Percentiles rank a stretch among this genome's conserved stretches.
phyloP scores from a whole-genome alignment of 2,329 filamentous ascomycete species.

The Verticillium isaacii region DNA sequence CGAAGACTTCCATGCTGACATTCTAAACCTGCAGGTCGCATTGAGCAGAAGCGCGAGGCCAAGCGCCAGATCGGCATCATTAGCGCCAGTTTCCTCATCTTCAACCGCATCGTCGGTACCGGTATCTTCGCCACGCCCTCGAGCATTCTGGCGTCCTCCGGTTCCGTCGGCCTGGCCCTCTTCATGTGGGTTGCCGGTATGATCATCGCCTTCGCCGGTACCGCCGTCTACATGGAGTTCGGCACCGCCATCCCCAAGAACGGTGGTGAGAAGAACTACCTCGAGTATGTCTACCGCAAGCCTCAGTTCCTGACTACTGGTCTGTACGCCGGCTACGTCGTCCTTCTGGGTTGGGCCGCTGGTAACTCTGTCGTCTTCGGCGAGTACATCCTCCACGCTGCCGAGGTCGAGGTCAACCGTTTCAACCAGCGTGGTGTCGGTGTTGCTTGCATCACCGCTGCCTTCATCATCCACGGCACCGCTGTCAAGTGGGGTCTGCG shows the following conservation, averaged over 20 bases:
- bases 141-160: conserved; percentile 50
- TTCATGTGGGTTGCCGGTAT: conserved; percentile 61
- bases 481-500: conserved; percentile 62
- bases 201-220: conserved; percentile 57
- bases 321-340: conserved; percentile 56
- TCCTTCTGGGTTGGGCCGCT: conserved; percentile 61
- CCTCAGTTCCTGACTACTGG: conserved; percentile 58
- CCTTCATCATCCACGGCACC: conserved; percentile 61
- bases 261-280: conserved; percentile 64
- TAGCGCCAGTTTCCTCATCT: conserved; percentile 54
- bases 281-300: conserved; percentile 58
- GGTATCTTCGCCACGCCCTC: conserved; percentile 63
- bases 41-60: conserved; percentile 36
- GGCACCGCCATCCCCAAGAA: conserved; percentile 61
- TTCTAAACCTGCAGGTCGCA: conserved; percentile 16
- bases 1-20: background rate
- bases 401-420: conserved; percentile 54
- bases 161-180: conserved; percentile 57
- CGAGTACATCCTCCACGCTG: conserved; percentile 65
- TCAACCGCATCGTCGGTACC: conserved; percentile 63
- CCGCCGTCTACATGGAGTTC: conserved; percentile 62
- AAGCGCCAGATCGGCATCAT: conserved; percentile 52
- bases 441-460: conserved; percentile 60
- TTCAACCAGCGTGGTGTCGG: conserved; percentile 66
- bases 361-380: conserved; percentile 67